These are phyloP conservation scores for Pseudozyma tsukubaensis DNA, from an alignment of 1,284 basidiomycete genomes.

Conservation along the genomic window DNA sequence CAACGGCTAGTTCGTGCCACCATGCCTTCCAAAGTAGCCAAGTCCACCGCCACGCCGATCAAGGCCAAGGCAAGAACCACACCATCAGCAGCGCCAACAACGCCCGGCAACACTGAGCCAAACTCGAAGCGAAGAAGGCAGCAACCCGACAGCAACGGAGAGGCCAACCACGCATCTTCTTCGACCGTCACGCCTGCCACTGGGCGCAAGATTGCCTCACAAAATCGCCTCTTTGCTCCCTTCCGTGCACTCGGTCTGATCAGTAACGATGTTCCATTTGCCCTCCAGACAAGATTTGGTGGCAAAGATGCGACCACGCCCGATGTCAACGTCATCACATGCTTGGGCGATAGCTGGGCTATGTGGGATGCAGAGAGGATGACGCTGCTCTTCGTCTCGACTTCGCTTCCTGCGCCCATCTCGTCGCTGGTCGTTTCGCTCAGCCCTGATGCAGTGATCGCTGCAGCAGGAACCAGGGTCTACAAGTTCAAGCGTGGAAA, in stretches of 20 bases:
- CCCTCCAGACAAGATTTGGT: slow-evolving; percentile 81
- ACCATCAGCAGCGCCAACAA: slow-evolving; percentile 7
- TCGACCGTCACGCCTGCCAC: slow-evolving; percentile 7
- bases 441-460: slow-evolving; percentile 88
- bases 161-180: slow-evolving; percentile 2
- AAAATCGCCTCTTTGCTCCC: slow-evolving; percentile 81
- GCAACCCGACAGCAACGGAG: slow-evolving; percentile 1
- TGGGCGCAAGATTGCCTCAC: slow-evolving; percentile 32
- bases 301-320: slow-evolving; percentile 80
- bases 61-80: slow-evolving; percentile 23
- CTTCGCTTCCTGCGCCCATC: slow-evolving; percentile 80
- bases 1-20: neutral
- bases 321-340: slow-evolving; percentile 80
- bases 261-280: slow-evolving; percentile 90
- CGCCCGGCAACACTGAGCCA: slow-evolving; percentile 17
- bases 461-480: slow-evolving; percentile 77
- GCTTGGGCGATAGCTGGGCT: slow-evolving; percentile 90
- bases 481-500: slow-evolving; percentile 88
- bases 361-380: slow-evolving; percentile 96
- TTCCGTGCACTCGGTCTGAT: slow-evolving; percentile 94
- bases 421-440: slow-evolving; percentile 76
- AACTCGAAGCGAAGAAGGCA: slow-evolving; percentile 31
- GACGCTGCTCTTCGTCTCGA: slow-evolving; percentile 92
- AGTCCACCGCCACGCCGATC: slow-evolving; percentile 14
- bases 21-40: slow-evolving; percentile 42